Evolutionary conservation across 441 rosid species (phyloP), one percentile per base, ranked within the genome.

Genomic region (California macrophylla): DNA sequence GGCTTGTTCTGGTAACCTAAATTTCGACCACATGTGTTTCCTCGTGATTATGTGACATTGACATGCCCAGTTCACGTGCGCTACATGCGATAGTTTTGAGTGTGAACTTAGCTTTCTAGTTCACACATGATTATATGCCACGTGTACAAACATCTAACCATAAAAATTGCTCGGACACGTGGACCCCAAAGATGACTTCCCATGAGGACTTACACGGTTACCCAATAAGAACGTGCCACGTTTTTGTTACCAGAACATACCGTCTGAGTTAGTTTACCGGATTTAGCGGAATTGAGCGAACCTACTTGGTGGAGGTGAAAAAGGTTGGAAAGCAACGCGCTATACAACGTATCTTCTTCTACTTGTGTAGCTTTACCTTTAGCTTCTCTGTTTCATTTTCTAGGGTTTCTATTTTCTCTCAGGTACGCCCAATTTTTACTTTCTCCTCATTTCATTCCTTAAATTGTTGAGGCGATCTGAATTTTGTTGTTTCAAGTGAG

Each of bases 371-470:
- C 10, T 36, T 3, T 13, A 36, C 10, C 42, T 36, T 36, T 6
- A 36, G 42, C 42, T 36, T 54, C 26, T 54, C 62, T 54, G 18
- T 23, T 20, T 13, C 20, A 1, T 6, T 54, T 54, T 21, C 62
- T 54, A 54, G 62, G 62, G 62, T 54, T 54, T 54, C 62, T 20
- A 20, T 54, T 0, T 21, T 54, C 62, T 54, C 62, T 20, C 62
- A 54, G 62, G 62, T 54, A 7, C 62, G 62, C 62, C 62, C 15
- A 54, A 54, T 21, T 54, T 54, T 54, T 13, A 20, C 62, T 54
- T 7, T 54, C 28, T 26, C 56, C 25, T 23, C 62, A 3, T 42
- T 42, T 42, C 3, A 42, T 42, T 54, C 15, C 26, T 54, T 54
- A 20, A 52, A 16, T 1, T 7, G 1, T 52, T 20, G 50, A 13